Base-by-base conservation (phyloP, 2,329 filamentous ascomycete species). In the Aspergillus japonicus region DNA sequence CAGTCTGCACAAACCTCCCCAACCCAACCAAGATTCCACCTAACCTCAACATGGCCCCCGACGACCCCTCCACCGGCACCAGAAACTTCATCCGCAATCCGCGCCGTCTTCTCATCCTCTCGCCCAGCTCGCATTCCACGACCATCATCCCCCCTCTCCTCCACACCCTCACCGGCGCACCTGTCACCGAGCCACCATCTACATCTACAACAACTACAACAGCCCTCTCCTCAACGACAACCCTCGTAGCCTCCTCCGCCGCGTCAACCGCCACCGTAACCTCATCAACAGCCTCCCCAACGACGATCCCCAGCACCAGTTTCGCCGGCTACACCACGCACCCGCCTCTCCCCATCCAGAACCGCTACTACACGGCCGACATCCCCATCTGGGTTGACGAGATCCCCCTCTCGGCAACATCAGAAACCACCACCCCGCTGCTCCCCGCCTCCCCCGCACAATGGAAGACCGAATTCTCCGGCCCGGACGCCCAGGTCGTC, bases 361-460 rank as follows among this genome's bases (percentile, higher is more conserved):
- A 77, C 47, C 77, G 75, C 64, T 81, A 81, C 65, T 81, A 80
- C 62, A 69, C 64, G 4, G 71, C 77, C 5, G 75, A 80, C 16
- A 69, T 81, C 23, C 76, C 74, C 16, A 71, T 81, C 49, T 81
- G 79, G 79, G 78, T 80, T 21, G 79, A 81, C 55, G 78, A 80
- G 63, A 71, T 81, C 19, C 53, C 53, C 12, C 53, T 55, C 6
- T 14, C 39, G 2, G 8, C 73, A 1, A 8, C n/a, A 26, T 14
- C 44, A 0, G 14, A 52, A 16, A 11, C 49, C 16, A 8, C 56
- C 5, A 33, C 52, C 23, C 3, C 50, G 12, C 35, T 4, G 11
- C 35, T 42, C 14, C 12, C 55, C 21, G 60, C 64, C 21, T 57
- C 64, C 6, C 55, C 66, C 26, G 19, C 50, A 5, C 65, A 71